These are phyloP conservation scores for Mycena filopes DNA, from an alignment of 768 basidiomycete species.

Conservation along the genomic window DNA sequence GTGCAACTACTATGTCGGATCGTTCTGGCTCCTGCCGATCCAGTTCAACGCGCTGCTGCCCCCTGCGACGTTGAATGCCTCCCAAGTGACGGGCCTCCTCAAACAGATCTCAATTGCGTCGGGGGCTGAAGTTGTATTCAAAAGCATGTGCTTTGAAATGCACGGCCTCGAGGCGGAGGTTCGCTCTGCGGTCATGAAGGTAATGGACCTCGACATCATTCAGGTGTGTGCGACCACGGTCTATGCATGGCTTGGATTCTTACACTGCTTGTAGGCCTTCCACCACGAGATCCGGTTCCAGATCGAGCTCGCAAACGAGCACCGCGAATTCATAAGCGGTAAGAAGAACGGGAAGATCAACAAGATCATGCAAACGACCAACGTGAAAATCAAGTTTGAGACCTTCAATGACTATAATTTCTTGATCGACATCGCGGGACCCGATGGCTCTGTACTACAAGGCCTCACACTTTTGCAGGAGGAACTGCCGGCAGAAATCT, in stretches of 20 bases:
- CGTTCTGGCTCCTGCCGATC: conserved; percentile 94
- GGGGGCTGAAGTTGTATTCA: conserved; percentile 95
- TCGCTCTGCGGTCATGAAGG: conserved; percentile 82
- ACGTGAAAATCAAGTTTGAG: conserved; percentile 99
- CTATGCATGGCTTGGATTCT: conserved; percentile 11
- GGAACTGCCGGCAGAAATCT: conserved; percentile 97
- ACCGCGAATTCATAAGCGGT: conserved; percentile 97
- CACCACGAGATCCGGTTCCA: conserved; percentile 99
- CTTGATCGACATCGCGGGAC: conserved; percentile 90
- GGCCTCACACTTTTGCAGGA: conserved; percentile 93
- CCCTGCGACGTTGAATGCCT: conserved; percentile 80
- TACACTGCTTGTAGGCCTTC: conserved; percentile 67
- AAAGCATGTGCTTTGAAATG: conserved; percentile 97
- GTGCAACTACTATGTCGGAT: conserved; percentile 96
- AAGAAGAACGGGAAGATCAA: conserved; percentile 99
- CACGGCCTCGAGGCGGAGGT: conserved; percentile 95
- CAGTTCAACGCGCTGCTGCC: conserved; percentile 94
- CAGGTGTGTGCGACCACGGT: conserved; percentile 65
- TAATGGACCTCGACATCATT: conserved; percentile 91
- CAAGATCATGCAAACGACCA: conserved; percentile 98
- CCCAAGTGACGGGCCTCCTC: conserved; percentile 85
- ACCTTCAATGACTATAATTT: conserved; percentile 97
- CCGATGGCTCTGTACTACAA: conserved; percentile 85
- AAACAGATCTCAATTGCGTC: conserved; percentile 88
- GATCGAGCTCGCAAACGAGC: conserved; percentile 97